These are phyloP conservation scores for Wilcoxina mikolae DNA, from an alignment of 495 filamentous ascomycete genomes.

Conservation along the genomic window DNA sequence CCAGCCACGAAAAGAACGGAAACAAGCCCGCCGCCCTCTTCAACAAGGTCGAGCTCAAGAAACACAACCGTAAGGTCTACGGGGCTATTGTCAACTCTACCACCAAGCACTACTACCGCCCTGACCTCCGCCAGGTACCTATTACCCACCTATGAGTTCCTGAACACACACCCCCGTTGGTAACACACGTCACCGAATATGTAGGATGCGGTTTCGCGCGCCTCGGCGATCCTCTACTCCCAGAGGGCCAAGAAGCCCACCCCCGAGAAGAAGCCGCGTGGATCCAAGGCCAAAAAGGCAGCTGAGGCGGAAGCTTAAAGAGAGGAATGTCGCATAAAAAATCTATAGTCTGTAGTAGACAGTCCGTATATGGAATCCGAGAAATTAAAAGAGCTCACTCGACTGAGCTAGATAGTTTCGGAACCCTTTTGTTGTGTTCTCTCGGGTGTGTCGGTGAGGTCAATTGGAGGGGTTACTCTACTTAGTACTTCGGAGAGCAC, in stretches of 20 bases:
- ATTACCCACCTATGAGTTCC: not conserved
- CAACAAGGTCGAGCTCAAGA: conserved; percentile 49
- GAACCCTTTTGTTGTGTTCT: no score
- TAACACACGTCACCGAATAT: not conserved
- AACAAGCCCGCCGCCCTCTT: conserved; percentile 55
- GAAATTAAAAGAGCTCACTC: no score
- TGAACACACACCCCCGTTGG: conserved; percentile 8
- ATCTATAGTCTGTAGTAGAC: no score
- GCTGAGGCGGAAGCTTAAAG: conserved; percentile 34
- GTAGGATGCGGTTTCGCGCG: conserved; percentile 66
- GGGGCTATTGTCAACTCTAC: conserved; percentile 62
- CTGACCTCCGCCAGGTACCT: conserved; percentile 57
- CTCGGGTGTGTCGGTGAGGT: no score
- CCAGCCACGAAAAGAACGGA: conserved; percentile 40
- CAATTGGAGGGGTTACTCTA: no score
- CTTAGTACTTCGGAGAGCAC: no score
- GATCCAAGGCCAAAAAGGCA: conserved; percentile 66
- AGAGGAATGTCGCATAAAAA: no score
- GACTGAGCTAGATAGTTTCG: no score
- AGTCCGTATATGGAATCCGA: no score
- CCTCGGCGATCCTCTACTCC: conserved; percentile 65
- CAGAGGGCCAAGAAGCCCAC: conserved; percentile 65
- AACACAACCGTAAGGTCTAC: conserved; percentile 74
- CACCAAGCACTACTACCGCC: conserved; percentile 69
- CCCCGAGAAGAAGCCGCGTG: conserved; percentile 58